These are phyloP conservation scores for Acacia crassicarpa DNA, from an alignment of 306 rosid species.

Conservation along the genomic window DNA sequence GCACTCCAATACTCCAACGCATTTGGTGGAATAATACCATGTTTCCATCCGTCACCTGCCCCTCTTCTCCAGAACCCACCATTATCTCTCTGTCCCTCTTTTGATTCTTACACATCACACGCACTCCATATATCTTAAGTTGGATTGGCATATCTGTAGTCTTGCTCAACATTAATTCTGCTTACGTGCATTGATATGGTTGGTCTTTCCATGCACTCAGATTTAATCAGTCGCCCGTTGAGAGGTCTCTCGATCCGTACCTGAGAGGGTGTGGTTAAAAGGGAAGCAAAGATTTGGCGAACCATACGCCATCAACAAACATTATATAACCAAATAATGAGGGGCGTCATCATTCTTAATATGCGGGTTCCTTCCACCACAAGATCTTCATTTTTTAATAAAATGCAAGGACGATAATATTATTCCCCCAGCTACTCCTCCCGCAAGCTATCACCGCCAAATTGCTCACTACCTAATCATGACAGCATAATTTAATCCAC, in stretches of 20 bases:
- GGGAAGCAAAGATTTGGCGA: neutral
- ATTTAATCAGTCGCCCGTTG: neutral
- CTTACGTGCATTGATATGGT: neutral
- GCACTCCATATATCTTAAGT: neutral
- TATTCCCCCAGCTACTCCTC: neutral
- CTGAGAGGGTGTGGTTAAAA: neutral
- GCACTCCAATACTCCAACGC: neutral
- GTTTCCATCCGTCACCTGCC: neutral
- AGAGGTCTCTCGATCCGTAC: neutral
- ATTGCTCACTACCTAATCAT: constrained; percentile 5
- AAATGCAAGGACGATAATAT: neutral
- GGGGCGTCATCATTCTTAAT: neutral
- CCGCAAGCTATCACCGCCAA: neutral
- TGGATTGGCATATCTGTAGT: neutral
- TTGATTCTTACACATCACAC: neutral
- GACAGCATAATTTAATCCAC: too few relatives aligned
- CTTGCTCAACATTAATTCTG: neutral
- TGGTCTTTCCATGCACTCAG: too few relatives aligned
- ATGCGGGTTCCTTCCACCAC: neutral
- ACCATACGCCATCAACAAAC: constrained; percentile 19
- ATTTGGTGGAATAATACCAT: neutral
- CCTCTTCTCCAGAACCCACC: neutral
- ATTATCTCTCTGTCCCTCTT: neutral
- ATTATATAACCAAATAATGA: neutral
- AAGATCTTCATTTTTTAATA: neutral